Base-by-base conservation (phyloP, 371 early-diverging fungal species). In the Actinomortierella wolfii region DNA sequence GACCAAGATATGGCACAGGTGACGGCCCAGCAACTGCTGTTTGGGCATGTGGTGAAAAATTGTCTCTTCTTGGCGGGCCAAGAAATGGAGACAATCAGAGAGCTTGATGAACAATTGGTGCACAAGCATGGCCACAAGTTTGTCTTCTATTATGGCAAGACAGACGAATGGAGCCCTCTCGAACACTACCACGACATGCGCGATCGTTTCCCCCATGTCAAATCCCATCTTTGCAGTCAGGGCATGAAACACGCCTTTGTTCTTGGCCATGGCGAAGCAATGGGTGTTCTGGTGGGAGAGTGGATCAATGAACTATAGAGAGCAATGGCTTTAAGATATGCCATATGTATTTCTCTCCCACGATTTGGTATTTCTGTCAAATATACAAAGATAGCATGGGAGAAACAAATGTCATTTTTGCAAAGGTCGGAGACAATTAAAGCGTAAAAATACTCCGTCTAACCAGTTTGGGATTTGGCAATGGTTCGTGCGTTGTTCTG, bases 221-320 rank as follows among this genome's bases (percentile, higher is more conserved):
- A 71, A 51, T 53, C 83, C 26, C 71, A 82, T 48, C 60, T 91
- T 41, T 93, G 93, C 64, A 60, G 83, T 20, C 79, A 86, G 41
- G 82, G 84, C n/a, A 71, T 91, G 41, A 86, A 88, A 45, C 93
- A 93, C 77, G 88, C 91, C 14, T 93, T 93, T 76, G 89, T 89
- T 53, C 59, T 89, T 25, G 82, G 84, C 67, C 76, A 75, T 43
- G 76, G 76, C 49, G 68, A 58, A 28, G 69, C 65, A 1, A 75
- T 75, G 76, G 76, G 76, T 15, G 28, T 52, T 3, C 54, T 68
- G 43, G 69, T 75, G 2, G 76, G 65, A 24, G 59, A 51, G 4
- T 75, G 76, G 76, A 64, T 75, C 51, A 61, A 64, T 28, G 69
- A 75, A n/a, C 34, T 64, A 41, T 56, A 55, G 40, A 23, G n/a